A percentile compares a stretch with the other conserved stretches of the same genome.
phyloP scores from a whole-genome alignment of 306 rosid genomes.

The Senna tora region DNA sequence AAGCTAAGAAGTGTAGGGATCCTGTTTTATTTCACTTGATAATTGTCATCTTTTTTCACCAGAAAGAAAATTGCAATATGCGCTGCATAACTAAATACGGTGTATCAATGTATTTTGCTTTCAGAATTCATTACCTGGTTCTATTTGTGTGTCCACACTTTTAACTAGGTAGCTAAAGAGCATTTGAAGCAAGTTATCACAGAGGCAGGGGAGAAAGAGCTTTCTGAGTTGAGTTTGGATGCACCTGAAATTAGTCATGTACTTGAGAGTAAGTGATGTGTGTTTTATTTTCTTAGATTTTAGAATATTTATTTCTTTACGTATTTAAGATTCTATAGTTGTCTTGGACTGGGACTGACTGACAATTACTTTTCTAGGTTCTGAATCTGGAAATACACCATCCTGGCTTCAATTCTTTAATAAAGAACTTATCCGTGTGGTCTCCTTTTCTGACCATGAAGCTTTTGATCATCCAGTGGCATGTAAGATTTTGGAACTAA shows the following conservation, averaged over 20 bases:
- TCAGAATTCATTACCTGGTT: constrained; percentile 17
- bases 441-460: constrained; percentile 97
- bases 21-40: not conserved
- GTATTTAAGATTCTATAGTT: constrained; percentile 33
- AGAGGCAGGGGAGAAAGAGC: constrained; percentile 70
- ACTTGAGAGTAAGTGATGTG: constrained; percentile 54
- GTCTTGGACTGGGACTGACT: constrained; percentile 33
- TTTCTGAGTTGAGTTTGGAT: constrained; percentile 57
- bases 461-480: constrained; percentile 99
- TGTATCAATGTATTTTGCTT: not conserved
- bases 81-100: not conserved
- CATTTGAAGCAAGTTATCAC: constrained; percentile 74
- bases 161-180: constrained; percentile 76
- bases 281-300: not conserved
- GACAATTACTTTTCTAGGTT: constrained; percentile 55
- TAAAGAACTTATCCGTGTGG: constrained; percentile 72
- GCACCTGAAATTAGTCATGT: constrained; percentile 48
- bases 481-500: constrained; percentile 65
- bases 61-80: not conserved
- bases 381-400: constrained; percentile 65
- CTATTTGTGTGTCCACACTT: constrained; percentile 38
- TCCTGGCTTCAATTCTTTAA: constrained; percentile 90
- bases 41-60: not conserved
- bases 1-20: not conserved
- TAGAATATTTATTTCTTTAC: not conserved